A percentile compares a stretch with the other conserved stretches of the same genome.
phyloP scores from a whole-genome alignment of 306 rosid genomes.

The Corylus avellana region DNA sequence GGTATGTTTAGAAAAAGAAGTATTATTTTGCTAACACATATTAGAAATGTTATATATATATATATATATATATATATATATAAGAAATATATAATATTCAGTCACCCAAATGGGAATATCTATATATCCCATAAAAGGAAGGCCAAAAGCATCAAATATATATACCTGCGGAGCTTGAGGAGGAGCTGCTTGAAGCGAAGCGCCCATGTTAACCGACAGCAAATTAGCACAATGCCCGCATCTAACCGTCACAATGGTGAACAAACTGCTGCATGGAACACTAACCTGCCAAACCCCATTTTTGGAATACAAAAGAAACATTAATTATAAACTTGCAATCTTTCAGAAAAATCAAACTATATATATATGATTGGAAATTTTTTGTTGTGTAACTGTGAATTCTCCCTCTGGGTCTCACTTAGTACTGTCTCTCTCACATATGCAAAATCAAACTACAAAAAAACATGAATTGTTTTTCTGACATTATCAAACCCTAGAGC shows the following conservation, averaged over 20 bases:
- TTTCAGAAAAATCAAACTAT: neutral
- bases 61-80: too few relatives aligned
- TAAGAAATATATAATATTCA: neutral
- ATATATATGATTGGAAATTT: neutral
- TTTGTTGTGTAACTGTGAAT: neutral
- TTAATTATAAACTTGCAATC: conserved; percentile 17
- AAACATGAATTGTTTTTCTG: neutral
- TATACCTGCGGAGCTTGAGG: conserved; percentile 56
- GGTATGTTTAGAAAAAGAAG: too few relatives aligned
- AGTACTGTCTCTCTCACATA: neutral
- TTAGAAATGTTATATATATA: neutral
- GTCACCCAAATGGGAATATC: conserved; percentile 12
- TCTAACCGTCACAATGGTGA: conserved; percentile 81
- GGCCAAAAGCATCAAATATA: conserved; percentile 2
- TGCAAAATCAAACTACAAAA: neutral
- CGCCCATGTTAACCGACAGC: conserved; percentile 75
- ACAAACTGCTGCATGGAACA: conserved; percentile 78
- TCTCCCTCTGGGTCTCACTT: neutral
- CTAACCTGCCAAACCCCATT: conserved; percentile 69
- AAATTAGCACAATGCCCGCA: conserved; percentile 96
- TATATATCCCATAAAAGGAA: conserved; percentile 6
- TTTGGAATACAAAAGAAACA: conserved; percentile 7
- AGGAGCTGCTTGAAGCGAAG: conserved; percentile 61
- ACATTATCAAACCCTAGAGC: neutral
- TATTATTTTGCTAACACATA: too few relatives aligned